Conservation (phyloP, 2,329 filamentous ascomycete genomes). For the Bipolaris cookei region DNA sequence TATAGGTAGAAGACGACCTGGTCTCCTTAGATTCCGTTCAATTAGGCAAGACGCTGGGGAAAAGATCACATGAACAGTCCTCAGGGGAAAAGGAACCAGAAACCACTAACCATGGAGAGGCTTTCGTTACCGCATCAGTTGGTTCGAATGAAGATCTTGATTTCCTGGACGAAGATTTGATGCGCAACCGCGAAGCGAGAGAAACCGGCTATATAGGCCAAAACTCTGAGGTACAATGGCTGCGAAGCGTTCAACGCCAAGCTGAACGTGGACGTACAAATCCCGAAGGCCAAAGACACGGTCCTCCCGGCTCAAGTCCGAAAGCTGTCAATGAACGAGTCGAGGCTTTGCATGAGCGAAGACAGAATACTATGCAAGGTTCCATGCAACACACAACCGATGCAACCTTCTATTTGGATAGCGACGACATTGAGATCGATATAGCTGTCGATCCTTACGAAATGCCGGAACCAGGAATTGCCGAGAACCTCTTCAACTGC, state of each 20-base stretch:
- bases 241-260: slow-evolving; percentile 38
- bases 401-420: slow-evolving; percentile 46
- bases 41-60: slow-evolving; percentile 17
- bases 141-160: slow-evolving; percentile 43
- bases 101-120: slow-evolving; percentile 23
- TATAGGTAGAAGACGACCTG: slow-evolving; percentile 30
- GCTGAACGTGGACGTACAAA: slow-evolving; percentile 15
- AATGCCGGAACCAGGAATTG: slow-evolving; percentile 41
- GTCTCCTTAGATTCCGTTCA: slow-evolving; percentile 6
- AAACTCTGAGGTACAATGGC: slow-evolving; percentile 45
- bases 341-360: slow-evolving; percentile 29
- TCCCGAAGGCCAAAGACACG: slow-evolving; percentile 23
- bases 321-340: slow-evolving; percentile 20
- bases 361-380: slow-evolving; percentile 14
- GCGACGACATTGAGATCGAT: slow-evolving; percentile 36
- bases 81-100: not conserved
- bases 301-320: slow-evolving; percentile 25
- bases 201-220: slow-evolving; percentile 46
- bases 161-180: slow-evolving; percentile 38
- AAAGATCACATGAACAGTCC: slow-evolving; percentile 20
- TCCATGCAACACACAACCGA: slow-evolving; percentile 30
- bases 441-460: slow-evolving; percentile 35
- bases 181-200: slow-evolving; percentile 35
- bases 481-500: slow-evolving; percentile 41
- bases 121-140: slow-evolving; percentile 27